Evolutionary conservation across 169 alveolate genomes (phyloP).

Genomic region (Plasmodium coatneyi): DNA sequence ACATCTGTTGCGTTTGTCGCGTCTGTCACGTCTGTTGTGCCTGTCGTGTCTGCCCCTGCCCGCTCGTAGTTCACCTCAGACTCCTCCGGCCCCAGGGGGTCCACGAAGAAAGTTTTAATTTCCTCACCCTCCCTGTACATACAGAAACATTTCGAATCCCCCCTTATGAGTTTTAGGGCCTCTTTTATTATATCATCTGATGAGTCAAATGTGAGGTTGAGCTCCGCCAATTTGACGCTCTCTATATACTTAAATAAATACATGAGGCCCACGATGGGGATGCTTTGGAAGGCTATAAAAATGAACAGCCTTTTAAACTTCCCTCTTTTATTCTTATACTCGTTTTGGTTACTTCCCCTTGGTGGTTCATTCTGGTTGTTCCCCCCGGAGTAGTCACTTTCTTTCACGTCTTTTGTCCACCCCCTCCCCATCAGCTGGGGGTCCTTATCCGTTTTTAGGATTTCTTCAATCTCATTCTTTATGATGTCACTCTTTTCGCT

Average conservation of each 20-base stretch:
- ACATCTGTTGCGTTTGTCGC: not conserved
- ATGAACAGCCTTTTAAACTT: conserved; percentile 50
- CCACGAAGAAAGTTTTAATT: conserved; percentile 46
- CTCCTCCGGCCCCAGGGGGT: conserved; percentile 39
- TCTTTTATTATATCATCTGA: conserved; percentile 54
- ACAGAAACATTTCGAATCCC: conserved; percentile 45
- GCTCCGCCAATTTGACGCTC: conserved; percentile 30
- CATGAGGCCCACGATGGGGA: conserved; percentile 59
- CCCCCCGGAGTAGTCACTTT: not conserved
- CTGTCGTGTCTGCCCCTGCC: not conserved
- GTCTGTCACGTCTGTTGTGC: not conserved
- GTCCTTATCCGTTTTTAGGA: conserved; percentile 13
- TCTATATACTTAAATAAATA: conserved; percentile 56
- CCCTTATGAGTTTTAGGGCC: conserved; percentile 16
- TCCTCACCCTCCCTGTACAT: conserved; percentile 13
- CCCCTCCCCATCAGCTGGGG: not conserved
- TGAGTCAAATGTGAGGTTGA: conserved; percentile 29
- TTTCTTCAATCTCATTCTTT: conserved; percentile 63
- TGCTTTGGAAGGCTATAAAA: conserved; percentile 57
- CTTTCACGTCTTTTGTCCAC: not conserved
- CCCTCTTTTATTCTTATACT: conserved; percentile 11
- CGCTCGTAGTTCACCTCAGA: conserved; percentile 42
- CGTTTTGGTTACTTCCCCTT: not conserved
- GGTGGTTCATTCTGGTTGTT: not conserved
- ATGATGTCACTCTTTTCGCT: conserved; percentile 41